Base-by-base conservation (phyloP, 345 rosid species). In the Gossypium anomalum region DNA sequence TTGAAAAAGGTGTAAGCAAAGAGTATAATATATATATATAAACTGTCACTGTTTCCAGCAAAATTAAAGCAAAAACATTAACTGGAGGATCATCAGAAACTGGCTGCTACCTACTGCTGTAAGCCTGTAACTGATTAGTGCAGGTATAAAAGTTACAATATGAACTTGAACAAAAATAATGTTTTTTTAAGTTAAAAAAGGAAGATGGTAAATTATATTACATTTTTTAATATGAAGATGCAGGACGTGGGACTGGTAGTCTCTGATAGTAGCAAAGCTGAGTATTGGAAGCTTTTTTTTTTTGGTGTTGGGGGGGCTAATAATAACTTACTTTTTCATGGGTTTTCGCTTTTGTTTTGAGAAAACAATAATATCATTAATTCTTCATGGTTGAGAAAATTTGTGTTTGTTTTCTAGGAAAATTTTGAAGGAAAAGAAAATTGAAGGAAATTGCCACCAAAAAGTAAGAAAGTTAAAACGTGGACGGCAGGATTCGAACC, bases 401-500 rank as follows among this genome's bases (percentile, higher is more conserved):
- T 34, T 34, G 41, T 34, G 41, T 4, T 34, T 34, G 7, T 34
- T 34, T 34, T 34, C 7, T 34, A 4, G 41, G 41, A 34, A 34
- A 34, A 34, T 34, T 34, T 34, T 34, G 41, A 7, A 17, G 22
- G 6, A n/a, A 7, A 16, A 53, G 20, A 17, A 53, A 53, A 53
- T 53, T n/a, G 22, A 13, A 53, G 56, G 8, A 4, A 53, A 13
- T 51, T 51, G 55, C 20, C 20, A 17, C 22, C 9, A n/a, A 56
- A 19, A 57, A 10, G 0, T 11, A 10, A 20, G 9, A 11, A 22
- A 3, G 10, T 0, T 7, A 0, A 20, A 27, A 0, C 82, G 77
- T 76, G 80, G 51, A 78, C 83, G 71, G 80, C 83, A 78, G 75
- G 80, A 83, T 83, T 80, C 83, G 80, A 80, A 80, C 83, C 82